These are phyloP conservation scores for Diaporthe vexans DNA, from an alignment of 2,329 filamentous ascomycete genomes.

Conservation along the genomic window DNA sequence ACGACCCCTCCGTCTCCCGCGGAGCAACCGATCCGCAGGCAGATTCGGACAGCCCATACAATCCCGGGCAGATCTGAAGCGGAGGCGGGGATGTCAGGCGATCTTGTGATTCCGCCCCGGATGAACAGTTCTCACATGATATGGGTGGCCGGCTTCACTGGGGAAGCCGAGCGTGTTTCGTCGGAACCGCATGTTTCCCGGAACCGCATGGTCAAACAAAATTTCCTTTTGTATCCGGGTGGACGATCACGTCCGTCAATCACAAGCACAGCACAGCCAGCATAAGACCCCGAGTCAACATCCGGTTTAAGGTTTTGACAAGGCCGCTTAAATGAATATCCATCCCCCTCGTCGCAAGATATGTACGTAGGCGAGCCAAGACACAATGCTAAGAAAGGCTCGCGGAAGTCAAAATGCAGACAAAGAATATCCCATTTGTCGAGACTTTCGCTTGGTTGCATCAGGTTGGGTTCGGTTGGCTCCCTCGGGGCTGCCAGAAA, in stretches of 20 bases:
- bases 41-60: not conserved
- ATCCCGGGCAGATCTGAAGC: not conserved
- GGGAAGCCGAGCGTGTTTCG: not conserved
- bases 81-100: not conserved
- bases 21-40: not conserved
- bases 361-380: constrained; percentile 1
- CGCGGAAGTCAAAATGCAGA: not conserved
- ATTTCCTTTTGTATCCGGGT: too few relatives aligned
- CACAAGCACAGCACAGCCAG: not conserved
- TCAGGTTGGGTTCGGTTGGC: not conserved
- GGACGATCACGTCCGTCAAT: not conserved
- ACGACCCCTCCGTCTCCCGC: not conserved
- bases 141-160: not conserved
- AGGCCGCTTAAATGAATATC: not conserved
- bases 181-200: constrained; percentile 11
- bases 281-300: not conserved
- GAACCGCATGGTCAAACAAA: not conserved
- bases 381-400: not conserved
- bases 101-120: not conserved
- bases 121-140: not conserved
- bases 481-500: not conserved
- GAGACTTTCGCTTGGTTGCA: not conserved
- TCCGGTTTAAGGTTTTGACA: not conserved
- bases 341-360: not conserved
- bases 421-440: not conserved